These are phyloP conservation scores for Capsicum chinense DNA, from an alignment of 257 asterid genomes.

Conservation along the genomic window DNA sequence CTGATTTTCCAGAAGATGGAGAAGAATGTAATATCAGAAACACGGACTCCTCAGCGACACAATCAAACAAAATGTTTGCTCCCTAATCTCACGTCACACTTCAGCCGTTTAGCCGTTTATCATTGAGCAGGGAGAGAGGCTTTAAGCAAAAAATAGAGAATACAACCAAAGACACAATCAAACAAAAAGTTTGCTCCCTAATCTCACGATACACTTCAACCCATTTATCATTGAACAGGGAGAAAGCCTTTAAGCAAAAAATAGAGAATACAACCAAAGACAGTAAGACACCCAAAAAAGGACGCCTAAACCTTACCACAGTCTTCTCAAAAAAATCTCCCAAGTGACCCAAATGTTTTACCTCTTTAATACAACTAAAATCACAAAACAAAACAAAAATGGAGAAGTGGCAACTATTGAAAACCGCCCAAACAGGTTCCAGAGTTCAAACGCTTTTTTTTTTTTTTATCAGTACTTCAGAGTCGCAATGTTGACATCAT, in stretches of 20 bases:
- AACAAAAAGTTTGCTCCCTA: too few species aligned
- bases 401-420: not conserved
- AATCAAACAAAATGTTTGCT: constrained; percentile 7
- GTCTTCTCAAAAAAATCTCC: not conserved
- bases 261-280: not conserved
- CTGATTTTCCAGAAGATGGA: not conserved
- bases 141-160: too few species aligned
- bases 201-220: too few species aligned
- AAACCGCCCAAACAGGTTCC: not conserved
- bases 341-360: not conserved
- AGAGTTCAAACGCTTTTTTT: not conserved
- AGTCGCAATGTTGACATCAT: not conserved
- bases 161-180: too few species aligned
- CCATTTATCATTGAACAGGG: not conserved
- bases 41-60: constrained; percentile 1
- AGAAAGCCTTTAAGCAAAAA: not conserved
- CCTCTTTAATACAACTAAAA: constrained; percentile 1
- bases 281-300: not conserved
- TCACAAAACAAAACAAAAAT: not conserved
- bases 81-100: not conserved
- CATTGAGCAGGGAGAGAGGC: too few species aligned
- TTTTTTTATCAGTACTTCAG: not conserved
- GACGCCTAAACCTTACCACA: not conserved
- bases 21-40: not conserved
- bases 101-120: not conserved